Evolutionary conservation across 768 basidiomycete genomes (phyloP).

Genomic region (Exidia glandulosa): DNA sequence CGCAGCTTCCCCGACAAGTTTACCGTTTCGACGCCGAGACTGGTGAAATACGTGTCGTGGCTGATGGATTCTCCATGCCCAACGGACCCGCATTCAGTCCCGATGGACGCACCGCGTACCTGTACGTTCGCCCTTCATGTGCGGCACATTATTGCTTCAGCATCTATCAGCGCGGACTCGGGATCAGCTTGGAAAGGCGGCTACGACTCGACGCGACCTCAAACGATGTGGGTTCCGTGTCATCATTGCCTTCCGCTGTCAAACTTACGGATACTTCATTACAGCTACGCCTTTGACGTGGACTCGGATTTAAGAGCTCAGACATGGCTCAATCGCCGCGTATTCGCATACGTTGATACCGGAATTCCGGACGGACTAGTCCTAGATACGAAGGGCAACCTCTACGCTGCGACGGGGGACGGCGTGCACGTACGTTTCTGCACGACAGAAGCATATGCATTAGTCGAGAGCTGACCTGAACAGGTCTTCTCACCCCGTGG

Average conservation of each 20-base stretch:
- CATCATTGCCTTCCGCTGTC: neutral
- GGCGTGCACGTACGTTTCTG: constrained; percentile 41
- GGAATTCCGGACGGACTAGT: constrained; percentile 61
- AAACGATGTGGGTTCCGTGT: constrained; percentile 35
- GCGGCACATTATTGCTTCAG: neutral
- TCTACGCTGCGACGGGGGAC: constrained; percentile 60
- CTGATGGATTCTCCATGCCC: constrained; percentile 60
- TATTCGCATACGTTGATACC: constrained; percentile 56
- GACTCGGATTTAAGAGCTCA: constrained; percentile 33
- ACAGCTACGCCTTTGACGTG: constrained; percentile 52
- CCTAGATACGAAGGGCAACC: constrained; percentile 51
- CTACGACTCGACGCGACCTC: constrained; percentile 45
- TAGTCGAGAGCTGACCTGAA: neutral
- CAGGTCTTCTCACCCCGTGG: constrained; percentile 47
- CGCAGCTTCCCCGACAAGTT: constrained; percentile 55
- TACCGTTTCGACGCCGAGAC: constrained; percentile 65
- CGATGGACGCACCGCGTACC: constrained; percentile 53
- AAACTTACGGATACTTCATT: neutral
- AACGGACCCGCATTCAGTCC: constrained; percentile 69
- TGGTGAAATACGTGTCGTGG: constrained; percentile 55
- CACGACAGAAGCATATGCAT: neutral
- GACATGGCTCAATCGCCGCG: constrained; percentile 45
- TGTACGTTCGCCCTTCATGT: constrained; percentile 27
- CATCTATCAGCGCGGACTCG: constrained; percentile 1
- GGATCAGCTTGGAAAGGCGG: constrained; percentile 14